These are phyloP conservation scores for Morella rubra DNA, from an alignment of 306 rosid genomes.

Conservation along the genomic window DNA sequence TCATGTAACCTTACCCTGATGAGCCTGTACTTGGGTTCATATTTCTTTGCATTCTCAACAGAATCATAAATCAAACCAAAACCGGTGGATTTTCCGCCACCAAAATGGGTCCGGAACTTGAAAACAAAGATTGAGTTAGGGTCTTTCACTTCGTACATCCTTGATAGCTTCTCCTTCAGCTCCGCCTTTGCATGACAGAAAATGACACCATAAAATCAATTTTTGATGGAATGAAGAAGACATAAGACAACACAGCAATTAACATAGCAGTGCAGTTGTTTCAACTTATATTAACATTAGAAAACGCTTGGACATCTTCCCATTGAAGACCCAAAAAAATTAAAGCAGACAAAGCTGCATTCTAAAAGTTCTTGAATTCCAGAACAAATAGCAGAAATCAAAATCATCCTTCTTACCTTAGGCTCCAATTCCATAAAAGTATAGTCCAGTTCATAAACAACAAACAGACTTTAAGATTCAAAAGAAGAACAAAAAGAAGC, in stretches of 20 bases:
- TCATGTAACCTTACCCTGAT: constrained; percentile 60
- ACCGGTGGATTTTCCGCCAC: constrained; percentile 95
- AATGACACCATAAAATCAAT: not conserved
- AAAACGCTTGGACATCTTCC: not conserved
- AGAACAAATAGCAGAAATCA: not conserved
- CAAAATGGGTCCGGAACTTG: constrained; percentile 89
- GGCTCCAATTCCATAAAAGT: not conserved
- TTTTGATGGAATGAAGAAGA: no score
- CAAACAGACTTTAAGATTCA: not conserved
- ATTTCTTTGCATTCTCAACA: constrained; percentile 85
- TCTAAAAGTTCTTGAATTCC: not conserved
- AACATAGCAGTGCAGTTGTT: not conserved
- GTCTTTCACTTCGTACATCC: constrained; percentile 82
- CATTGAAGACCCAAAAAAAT: not conserved
- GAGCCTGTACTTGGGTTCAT: constrained; percentile 89
- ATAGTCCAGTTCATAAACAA: not conserved
- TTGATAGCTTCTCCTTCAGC: constrained; percentile 82
- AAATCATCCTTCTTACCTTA: not conserved
- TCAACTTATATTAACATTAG: not conserved
- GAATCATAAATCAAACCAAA: constrained; percentile 93
- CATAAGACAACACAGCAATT: not conserved
- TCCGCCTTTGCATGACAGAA: constrained; percentile 51
- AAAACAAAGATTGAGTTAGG: constrained; percentile 76
- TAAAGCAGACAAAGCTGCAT: not conserved
- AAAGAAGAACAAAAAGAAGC: not conserved